Conservation (phyloP, 73 alveolate genomes). For the Paramecium pentaurelia region DNA sequence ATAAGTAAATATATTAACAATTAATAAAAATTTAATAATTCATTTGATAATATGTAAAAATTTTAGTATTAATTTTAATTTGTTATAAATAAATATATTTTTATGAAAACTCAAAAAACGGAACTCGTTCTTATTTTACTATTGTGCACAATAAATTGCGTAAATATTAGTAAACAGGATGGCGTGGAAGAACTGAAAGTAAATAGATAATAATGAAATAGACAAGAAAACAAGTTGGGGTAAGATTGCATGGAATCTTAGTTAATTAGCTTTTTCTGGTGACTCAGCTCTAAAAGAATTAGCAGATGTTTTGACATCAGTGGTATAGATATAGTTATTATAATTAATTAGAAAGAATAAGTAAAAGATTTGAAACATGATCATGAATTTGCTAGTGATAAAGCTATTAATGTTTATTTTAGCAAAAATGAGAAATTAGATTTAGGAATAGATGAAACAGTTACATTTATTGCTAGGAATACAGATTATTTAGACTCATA, state of each 20-base stretch:
- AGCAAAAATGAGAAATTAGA: slow-evolving; percentile 11
- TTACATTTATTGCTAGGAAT: slow-evolving; percentile 17
- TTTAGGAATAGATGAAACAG: background rate
- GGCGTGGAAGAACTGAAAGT: background rate
- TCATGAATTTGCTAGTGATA: background rate
- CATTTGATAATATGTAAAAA: background rate
- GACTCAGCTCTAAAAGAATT: background rate
- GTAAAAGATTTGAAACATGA: background rate
- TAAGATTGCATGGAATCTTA: background rate
- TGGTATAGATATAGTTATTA: background rate
- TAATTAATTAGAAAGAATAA: background rate
- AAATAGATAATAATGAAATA: background rate
- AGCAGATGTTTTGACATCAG: background rate
- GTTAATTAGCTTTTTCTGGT: background rate
- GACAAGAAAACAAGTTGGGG: slow-evolving; percentile 46
- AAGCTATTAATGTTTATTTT: background rate
- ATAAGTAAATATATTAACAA: too few relatives aligned
- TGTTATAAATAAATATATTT: background rate
- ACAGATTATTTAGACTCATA: background rate
- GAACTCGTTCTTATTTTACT: background rate
- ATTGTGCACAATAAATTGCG: background rate
- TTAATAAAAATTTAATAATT: too few relatives aligned
- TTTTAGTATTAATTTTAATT: background rate
- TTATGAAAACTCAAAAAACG: background rate
- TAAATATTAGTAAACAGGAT: background rate